Base-by-base conservation (phyloP, 2,329 filamentous ascomycete genomes). In the Colletotrichum siamense region DNA sequence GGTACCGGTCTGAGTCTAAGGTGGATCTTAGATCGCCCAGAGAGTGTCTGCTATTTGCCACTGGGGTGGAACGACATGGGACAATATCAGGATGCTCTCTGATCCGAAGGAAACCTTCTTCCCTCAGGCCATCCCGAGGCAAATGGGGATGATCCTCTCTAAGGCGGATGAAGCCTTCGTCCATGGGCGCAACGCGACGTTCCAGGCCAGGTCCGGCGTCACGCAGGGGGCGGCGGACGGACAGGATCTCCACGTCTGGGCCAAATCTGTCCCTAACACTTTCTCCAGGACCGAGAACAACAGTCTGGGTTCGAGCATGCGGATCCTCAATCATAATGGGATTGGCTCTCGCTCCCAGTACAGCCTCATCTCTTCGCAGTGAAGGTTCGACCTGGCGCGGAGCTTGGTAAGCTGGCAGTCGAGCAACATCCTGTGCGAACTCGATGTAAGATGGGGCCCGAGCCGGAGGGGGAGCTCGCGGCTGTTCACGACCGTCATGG, bases 321-420 rank as follows among this genome's bases (percentile, higher is more conserved):
- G 84, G 81, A 78, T 86, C 84, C 77, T 86, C 84, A 85, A 87
- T 86, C 77, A 85, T 69, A 63, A 86, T 81, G 22, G 82, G 82
- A 26, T 82, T 83, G n/a, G 79, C 79, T 52, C 81, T 80, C 28
- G 79, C 80, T 68, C 83, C 84, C 22, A 66, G 6, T 4, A 32
- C 34, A 18, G 57, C 36, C n/a, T 34, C 70, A 36, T 74, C 49
- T 18, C 69, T 39, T 7, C 44, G 65, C 26, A 55, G 34, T 8
- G 32, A 36, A 10, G 57, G 61, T 22, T 57, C 67, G 22, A 30
- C 62, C 32, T 36, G 52, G 15, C 39, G 52, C 7, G 26, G 39
- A 34, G 26, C 57, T 39, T 79, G 74, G 30, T 78, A 77, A 32
- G 71, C 76, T 24, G 77, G 71, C 28, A 73, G 71, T 39, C 78